Evolutionary conservation across 208 protist genomes (phyloP), one percentile per base, ranked within the genome.

Genomic region (Herpetomonas tarakana): DNA sequence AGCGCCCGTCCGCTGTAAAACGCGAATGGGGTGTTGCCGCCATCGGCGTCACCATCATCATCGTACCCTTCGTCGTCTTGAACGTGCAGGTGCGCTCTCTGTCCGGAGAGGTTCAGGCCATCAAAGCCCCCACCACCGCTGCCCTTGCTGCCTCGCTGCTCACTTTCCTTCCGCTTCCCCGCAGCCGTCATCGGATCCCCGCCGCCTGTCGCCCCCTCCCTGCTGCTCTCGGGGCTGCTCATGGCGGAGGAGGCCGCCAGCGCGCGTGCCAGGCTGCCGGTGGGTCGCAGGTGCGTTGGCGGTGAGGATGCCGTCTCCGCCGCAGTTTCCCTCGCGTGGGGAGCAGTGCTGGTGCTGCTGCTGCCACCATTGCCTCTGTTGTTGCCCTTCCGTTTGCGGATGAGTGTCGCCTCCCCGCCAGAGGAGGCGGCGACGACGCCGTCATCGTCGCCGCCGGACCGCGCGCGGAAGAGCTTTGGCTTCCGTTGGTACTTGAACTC

Each of bases 401-500:
- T n/a, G n/a, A n/a, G n/a, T n/a, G n/a, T n/a, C n/a, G n/a, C n/a
- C n/a, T n/a, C n/a, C n/a, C n/a, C n/a, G n/a, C n/a, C n/a, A n/a
- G n/a, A n/a, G n/a, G n/a, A n/a, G n/a, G n/a, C n/a, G n/a, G n/a
- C n/a, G n/a, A n/a, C n/a, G n/a, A n/a, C n/a, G 3, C 52, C 56
- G 4, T 57, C 68, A 1, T 54, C 58, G 0, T 71, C 71, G 11
- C 69, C 68, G 19, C 59, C 38, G 38, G 71, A 68, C 19, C 71
- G 60, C 12, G 54, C 62, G 39, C 89, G 83, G 53, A 91, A 94
- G 2, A 97, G 65, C 53, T 90, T 92, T 3, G 88, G 88, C 35
- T 81, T 79, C n/a, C 83, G 78, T 46, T 86, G 78, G 54, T 85
- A 86, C 38, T 89, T 89, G 57, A 94, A 83, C 57, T 93, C 73